A percentile compares a stretch with the other conserved stretches of the same genome.
phyloP scores from a whole-genome alignment of 768 basidiomycete species.

The Mycena capillaripes region DNA sequence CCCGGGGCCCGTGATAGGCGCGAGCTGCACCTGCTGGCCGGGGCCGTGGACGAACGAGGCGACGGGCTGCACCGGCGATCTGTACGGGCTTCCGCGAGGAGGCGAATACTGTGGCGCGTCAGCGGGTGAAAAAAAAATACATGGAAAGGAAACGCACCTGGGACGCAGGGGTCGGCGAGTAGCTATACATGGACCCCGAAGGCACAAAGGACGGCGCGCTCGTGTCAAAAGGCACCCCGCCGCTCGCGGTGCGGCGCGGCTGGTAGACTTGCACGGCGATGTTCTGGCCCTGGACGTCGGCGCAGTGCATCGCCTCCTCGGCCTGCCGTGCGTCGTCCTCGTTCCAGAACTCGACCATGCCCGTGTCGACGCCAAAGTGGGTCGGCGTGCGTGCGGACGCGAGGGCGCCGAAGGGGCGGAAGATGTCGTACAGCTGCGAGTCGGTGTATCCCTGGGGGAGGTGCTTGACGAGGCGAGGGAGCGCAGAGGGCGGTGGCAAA shows the following conservation, averaged over 20 bases:
- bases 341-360: conserved; percentile 88
- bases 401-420: conserved; percentile 87
- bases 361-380: conserved; percentile 83
- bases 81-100: conserved; percentile 69
- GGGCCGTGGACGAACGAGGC: conserved; percentile 85
- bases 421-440: conserved; percentile 85
- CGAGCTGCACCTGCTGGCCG: conserved; percentile 90
- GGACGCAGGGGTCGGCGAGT: conserved; percentile 70
- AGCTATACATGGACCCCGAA: conserved; percentile 72
- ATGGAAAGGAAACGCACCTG: conserved; percentile 4
- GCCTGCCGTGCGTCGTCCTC: conserved; percentile 87
- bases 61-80: conserved; percentile 59
- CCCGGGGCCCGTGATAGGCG: conserved; percentile 81
- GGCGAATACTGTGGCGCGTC: conserved; percentile 70
- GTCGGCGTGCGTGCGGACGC: conserved; percentile 83
- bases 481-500: conserved; percentile 81
- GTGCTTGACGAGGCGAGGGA: conserved; percentile 88
- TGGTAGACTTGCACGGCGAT: conserved; percentile 88
- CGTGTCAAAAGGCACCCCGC: conserved; percentile 70
- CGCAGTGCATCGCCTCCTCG: conserved; percentile 87
- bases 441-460: conserved; percentile 80
- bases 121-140: conserved; percentile 7
- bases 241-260: conserved; percentile 66
- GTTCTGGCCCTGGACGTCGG: conserved; percentile 86
- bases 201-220: conserved; percentile 86